Evolutionary conservation across 306 rosid species (phyloP), one percentile per base, ranked within the genome.

Genomic region (Pterocarpus macrocarpus): DNA sequence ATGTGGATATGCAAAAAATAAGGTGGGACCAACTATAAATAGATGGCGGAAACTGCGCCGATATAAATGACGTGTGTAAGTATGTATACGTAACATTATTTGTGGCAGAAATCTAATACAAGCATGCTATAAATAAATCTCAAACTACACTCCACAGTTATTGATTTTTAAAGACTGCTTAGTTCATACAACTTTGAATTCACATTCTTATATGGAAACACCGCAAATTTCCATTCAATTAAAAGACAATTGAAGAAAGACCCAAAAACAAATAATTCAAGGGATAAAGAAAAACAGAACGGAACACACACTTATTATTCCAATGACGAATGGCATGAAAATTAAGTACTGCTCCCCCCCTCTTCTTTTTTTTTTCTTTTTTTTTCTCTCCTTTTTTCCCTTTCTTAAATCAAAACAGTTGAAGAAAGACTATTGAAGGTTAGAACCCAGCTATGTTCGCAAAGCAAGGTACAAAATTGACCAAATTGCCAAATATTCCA

Each of bases 301-400:
- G 12, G 16, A 3, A 50, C 12, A 50, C 56, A 43, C 5, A 14
- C 1, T 12, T 12, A 14, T 50, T 50, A 13, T 13, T 50, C 16
- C 56, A 9, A 39, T 76, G 50, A 76, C 64, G 43, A 52, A 11
- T 44, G 39, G 12, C 73, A 71, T 22, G 49, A 58, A 72, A 66
- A 64, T 3, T 17, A 41, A 1, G 45, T 6, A 8, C 45, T 5
- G 1, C 8, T 4, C 8, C 8, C 5, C 8, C 8, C 45, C 5
- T 0, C 45, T 4, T 0, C 45, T 1, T 4, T 4, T 41, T 6
- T 41, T 8, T 7, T 6, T 41, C 7, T 7, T 1, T 4, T 41
- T 5, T 41, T 41, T 41, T 41, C 5, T 41, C 8, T 41, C 8
- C 5, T 41, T 41, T 41, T 41, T 41, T 41, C 45, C 45, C 8